These are phyloP conservation scores for Paramecium sexaurelia DNA, from an alignment of 73 alveolate genomes.

Conservation along the genomic window DNA sequence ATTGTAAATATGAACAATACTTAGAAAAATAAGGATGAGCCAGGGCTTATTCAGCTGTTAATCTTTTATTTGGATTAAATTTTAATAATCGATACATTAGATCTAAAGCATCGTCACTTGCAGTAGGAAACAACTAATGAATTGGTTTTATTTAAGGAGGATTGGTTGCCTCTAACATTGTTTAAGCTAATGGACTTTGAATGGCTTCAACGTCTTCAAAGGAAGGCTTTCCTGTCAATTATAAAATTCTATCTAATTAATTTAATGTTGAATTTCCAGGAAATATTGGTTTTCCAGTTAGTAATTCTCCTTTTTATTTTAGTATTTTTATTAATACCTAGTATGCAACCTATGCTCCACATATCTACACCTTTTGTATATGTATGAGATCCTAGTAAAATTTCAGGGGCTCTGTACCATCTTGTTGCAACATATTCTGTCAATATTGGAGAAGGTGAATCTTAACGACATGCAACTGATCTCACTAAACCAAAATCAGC, in stretches of 20 bases:
- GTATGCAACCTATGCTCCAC: conserved; percentile 95
- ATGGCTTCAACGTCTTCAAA: conserved; percentile 85
- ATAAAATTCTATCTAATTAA: conserved; percentile 78
- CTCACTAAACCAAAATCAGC: conserved; percentile 95
- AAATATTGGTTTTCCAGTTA: conserved; percentile 87
- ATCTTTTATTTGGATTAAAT: conserved; percentile 84
- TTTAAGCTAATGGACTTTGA: conserved; percentile 76
- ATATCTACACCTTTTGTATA: conserved; percentile 91
- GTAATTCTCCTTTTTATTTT: conserved; percentile 74
- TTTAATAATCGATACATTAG: conserved; percentile 68
- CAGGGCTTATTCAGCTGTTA: conserved; percentile 83
- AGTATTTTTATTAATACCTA: conserved; percentile 4
- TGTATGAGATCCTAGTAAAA: conserved; percentile 83
- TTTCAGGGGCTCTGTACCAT: conserved; percentile 96
- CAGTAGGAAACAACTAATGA: conserved; percentile 77
- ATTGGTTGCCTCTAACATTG: conserved; percentile 84
- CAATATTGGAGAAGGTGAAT: conserved; percentile 79
- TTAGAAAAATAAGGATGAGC: conserved; percentile 87
- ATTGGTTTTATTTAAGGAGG: conserved; percentile 76
- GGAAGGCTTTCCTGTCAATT: conserved; percentile 86
- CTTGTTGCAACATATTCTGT: conserved; percentile 93
- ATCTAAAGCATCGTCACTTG: conserved; percentile 87
- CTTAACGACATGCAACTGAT: conserved; percentile 74
- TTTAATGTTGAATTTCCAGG: conserved; percentile 91
- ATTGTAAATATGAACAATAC: not conserved